A percentile compares a stretch with the other conserved stretches of the same genome.
These are phyloP conservation scores for Neoarthrinium moseri DNA, from an alignment of 2,329 filamentous ascomycete species.

Conservation along the genomic window DNA sequence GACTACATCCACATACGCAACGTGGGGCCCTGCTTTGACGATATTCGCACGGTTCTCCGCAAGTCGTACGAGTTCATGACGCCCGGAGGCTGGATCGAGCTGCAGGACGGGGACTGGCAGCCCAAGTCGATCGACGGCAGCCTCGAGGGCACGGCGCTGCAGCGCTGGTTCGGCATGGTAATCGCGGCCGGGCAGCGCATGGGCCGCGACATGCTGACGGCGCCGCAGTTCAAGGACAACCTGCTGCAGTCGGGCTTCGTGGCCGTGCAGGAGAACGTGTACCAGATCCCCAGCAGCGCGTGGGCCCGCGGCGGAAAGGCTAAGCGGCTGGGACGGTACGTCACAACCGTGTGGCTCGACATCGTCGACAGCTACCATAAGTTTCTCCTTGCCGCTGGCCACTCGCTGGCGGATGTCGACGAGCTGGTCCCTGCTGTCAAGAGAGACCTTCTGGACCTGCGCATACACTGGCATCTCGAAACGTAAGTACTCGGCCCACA, in stretches of 20 bases:
- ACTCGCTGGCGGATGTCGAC: not conserved
- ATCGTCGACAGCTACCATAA: slow-evolving; percentile 1
- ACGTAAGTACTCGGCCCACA: too few relatives aligned
- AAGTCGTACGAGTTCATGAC: slow-evolving; percentile 3
- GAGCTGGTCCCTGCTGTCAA: not conserved
- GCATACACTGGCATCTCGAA: not conserved
- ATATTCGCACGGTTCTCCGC: not conserved
- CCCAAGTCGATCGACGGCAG: not conserved
- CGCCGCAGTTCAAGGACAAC: not conserved
- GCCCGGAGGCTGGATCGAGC: slow-evolving; percentile 4
- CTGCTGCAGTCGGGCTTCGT: slow-evolving; percentile 4
- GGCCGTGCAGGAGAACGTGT: slow-evolving; percentile 2
- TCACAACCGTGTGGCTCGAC: not conserved
- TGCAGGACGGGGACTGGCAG: not conserved
- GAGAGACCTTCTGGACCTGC: not conserved
- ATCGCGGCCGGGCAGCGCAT: not conserved
- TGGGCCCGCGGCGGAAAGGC: not conserved
- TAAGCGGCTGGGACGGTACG: not conserved
- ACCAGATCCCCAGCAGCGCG: not conserved
- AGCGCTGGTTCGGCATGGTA: not conserved
- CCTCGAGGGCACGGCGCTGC: not conserved
- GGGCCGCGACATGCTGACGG: not conserved
- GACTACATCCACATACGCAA: slow-evolving; percentile 6
- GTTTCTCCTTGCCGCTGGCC: not conserved
- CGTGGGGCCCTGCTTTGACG: slow-evolving; percentile 3